Conservation (phyloP, 2,329 filamentous ascomycete species). For the Aschersonia sp. region DNA sequence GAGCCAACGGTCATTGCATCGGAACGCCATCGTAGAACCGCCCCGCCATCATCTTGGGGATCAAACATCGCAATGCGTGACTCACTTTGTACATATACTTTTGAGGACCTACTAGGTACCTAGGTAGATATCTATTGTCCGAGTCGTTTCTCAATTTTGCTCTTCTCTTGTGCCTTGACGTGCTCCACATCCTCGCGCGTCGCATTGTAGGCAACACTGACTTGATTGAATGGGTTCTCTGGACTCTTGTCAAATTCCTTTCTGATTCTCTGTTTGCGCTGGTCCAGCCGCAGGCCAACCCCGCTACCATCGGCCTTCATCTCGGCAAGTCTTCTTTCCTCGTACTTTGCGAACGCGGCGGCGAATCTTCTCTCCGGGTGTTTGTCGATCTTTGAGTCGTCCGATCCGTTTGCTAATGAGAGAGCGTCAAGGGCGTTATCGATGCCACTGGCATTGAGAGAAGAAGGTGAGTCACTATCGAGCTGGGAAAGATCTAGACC, state of each 20-base stretch:
- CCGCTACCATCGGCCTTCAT: slow-evolving; percentile 67
- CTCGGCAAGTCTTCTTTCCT: slow-evolving; percentile 69
- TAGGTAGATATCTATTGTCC: slow-evolving; percentile 13
- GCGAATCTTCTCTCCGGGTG: slow-evolving; percentile 82
- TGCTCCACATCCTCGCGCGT: slow-evolving; percentile 60
- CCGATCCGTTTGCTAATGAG: slow-evolving; percentile 41
- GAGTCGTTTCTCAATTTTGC: slow-evolving; percentile 61
- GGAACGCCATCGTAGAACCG: no score
- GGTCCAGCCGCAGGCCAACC: slow-evolving; percentile 61
- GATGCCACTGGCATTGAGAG: slow-evolving; percentile 75
- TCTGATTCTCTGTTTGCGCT: slow-evolving; percentile 68
- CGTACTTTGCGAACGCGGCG: slow-evolving; percentile 70
- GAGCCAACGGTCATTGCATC: no score
- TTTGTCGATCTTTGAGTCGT: slow-evolving; percentile 60
- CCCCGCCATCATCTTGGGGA: no score
- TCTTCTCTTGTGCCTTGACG: slow-evolving; percentile 50
- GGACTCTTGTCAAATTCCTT: slow-evolving; percentile 93
- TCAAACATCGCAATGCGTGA: no score
- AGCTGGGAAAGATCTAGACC: slow-evolving; percentile 66
- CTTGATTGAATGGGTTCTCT: slow-evolving; percentile 93
- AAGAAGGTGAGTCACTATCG: slow-evolving; percentile 42
- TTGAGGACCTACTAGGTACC: no score
- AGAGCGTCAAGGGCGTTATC: slow-evolving; percentile 88
- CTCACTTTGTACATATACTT: no score
- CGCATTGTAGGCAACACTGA: slow-evolving; percentile 60